Percentiles rank a stretch among this genome's conserved stretches.
Conservation (phyloP, 139 green algal species). For the Dunaliella primolecta region DNA sequence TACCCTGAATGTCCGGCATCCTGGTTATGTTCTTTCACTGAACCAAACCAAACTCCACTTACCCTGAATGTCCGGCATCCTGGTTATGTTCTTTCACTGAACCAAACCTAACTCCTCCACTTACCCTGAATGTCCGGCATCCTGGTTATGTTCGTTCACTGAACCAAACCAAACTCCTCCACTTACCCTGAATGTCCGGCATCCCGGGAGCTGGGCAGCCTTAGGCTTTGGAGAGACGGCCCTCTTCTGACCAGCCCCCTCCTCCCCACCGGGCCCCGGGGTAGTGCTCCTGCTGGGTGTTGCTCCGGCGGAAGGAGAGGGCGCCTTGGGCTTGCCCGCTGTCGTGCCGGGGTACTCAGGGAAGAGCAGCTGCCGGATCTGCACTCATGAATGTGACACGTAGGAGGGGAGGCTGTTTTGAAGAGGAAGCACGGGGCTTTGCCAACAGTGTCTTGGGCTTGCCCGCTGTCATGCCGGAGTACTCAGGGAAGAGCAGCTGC, state of each 20-base stretch:
- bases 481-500: constrained; percentile 78
- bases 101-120: neutral
- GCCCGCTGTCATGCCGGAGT: constrained; percentile 15
- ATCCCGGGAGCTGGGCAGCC: neutral
- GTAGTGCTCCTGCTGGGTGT: neutral
- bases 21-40: no score
- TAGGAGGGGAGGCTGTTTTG: no score
- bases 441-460: constrained; percentile 21
- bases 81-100: no score
- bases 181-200: neutral
- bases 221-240: neutral
- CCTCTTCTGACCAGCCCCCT: neutral
- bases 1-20: neutral
- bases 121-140: neutral
- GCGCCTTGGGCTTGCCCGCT: constrained; percentile 9
- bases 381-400: no score
- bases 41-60: neutral
- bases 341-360: constrained; percentile 49
- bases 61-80: neutral
- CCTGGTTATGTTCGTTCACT: no score
- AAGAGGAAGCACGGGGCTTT: no score
- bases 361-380: constrained; percentile 83
- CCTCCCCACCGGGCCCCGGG: neutral
- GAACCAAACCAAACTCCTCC: neutral
- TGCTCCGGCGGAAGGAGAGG: no score